Evolutionary conservation across 306 rosid genomes (phyloP), one percentile per base, ranked within the genome.

Genomic region (Rosa rugosa): DNA sequence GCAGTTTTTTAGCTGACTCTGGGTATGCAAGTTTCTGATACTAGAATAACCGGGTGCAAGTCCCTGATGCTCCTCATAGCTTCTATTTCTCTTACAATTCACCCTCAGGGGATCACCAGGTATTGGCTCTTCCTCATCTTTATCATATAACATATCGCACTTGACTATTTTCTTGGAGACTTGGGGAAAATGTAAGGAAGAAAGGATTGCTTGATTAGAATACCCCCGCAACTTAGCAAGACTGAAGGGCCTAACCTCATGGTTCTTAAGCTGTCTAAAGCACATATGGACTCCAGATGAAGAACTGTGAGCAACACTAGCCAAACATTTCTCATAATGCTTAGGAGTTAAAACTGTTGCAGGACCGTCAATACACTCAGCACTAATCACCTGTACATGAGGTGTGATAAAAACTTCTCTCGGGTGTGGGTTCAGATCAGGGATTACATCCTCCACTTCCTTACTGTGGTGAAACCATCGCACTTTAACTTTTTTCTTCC

Each of bases 391-490:
- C 84, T 91, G 94, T 79, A 91, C 94, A 85, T 91, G 85, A 83
- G 92, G 87, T 75, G 98, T 93, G 78, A 93, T 89, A 79, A 91
- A 87, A 85, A 93, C 93, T 87, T 93, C 98, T 42, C 87, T 87
- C 25, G 86, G 89, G 75, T 84, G 94, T 83, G 87, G 82, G 82
- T 79, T 83, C 75, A 88, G 83, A 76, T 86, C 89, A 64, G 96
- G 86, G 67, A 93, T 77, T 25, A 80, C 79, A 75, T 50, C 79
- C 79, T 78, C 78, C 51, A 89, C 93, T 84, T 93, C 96, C 86
- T 86, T 84, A 77, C 84, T 82, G 73, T 76, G 91, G 83, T 86
- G 88, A 86, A 93, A 91, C 98, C 98, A 93, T 27, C 97, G 86
- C 49, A 93, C 93, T 82, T 89, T 93, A 14, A 89, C 93, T 87